These are phyloP conservation scores for Phytopythium helicoides DNA, from an alignment of 352 stramenopile genomes.

Conservation along the genomic window DNA sequence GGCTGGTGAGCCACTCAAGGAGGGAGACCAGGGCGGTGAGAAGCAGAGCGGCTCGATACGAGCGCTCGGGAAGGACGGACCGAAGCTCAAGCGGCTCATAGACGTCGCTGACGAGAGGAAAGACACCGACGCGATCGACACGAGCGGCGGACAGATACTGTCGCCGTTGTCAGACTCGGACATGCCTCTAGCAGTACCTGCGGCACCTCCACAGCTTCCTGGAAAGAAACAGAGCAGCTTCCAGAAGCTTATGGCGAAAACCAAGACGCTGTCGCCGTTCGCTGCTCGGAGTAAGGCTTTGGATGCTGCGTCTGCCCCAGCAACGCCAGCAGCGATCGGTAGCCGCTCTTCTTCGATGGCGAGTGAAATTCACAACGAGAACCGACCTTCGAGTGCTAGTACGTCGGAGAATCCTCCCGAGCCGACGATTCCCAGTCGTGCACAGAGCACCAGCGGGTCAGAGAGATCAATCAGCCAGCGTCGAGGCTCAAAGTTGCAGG, in stretches of 20 bases:
- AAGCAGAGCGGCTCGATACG: too few species aligned
- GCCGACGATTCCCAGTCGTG: not conserved
- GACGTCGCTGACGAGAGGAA: conserved; percentile 10
- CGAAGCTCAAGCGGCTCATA: conserved; percentile 17
- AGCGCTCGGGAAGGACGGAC: conserved; percentile 9
- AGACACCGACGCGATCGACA: conserved; percentile 8
- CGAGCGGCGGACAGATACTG: conserved; percentile 2
- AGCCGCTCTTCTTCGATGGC: not conserved
- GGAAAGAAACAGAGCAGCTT: conserved; percentile 49
- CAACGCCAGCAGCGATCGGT: too few species aligned
- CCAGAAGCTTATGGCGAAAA: conserved; percentile 67
- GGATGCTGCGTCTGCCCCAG: not conserved
- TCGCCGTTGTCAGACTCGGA: conserved; percentile 18
- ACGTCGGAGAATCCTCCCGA: not conserved
- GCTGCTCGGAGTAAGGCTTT: conserved; percentile 6
- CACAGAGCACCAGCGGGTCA: not conserved
- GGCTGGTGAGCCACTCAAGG: not conserved
- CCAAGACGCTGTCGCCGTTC: conserved; percentile 63
- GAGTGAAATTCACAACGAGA: not conserved
- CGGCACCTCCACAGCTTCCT: conserved; percentile 3
- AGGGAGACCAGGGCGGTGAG: not conserved
- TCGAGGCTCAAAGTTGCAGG: conserved; percentile 4
- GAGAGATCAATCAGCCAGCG: conserved; percentile 3
- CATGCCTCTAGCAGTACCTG: conserved; percentile 2
- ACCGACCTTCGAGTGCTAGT: not conserved